phyloP scores from a whole-genome alignment of 2,329 filamentous ascomycete species.

The Cladophialophora carrionii region DNA sequence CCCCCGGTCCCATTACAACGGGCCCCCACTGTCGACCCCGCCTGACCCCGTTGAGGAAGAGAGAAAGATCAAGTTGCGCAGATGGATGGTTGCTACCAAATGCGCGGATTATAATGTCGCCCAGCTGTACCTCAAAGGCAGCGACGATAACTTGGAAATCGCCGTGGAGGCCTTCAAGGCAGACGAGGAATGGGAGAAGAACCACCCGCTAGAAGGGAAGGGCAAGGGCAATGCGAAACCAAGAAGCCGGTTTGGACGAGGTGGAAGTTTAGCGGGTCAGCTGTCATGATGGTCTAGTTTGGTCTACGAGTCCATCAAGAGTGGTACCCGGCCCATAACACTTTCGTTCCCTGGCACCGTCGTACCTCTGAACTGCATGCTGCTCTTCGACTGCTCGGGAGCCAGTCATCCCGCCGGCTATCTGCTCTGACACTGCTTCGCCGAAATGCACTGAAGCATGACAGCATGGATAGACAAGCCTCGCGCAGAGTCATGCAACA shows the following conservation, averaged over 20 bases:
- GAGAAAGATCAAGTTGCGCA: constrained; percentile 69
- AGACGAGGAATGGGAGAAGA: constrained; percentile 75
- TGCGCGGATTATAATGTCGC: constrained; percentile 66
- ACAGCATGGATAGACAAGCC: neutral
- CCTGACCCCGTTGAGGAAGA: constrained; percentile 66
- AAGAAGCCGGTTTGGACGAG: constrained; percentile 15
- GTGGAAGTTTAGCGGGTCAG: constrained; percentile 31
- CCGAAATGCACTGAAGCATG: neutral
- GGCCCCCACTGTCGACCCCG: constrained; percentile 44
- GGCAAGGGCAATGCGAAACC: constrained; percentile 31
- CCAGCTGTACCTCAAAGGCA: constrained; percentile 69
- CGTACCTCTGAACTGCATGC: neutral
- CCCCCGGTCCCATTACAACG: constrained; percentile 70
- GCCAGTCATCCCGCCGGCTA: too few species aligned
- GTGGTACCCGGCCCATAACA: neutral
- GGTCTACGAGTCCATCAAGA: neutral
- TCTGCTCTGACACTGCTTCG: neutral
- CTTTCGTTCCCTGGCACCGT: neutral
- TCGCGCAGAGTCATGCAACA: neutral
- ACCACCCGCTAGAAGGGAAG: constrained; percentile 63
- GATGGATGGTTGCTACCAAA: constrained; percentile 80
- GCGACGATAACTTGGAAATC: constrained; percentile 65
- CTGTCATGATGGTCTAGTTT: constrained; percentile 26
- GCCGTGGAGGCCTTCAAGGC: constrained; percentile 68
- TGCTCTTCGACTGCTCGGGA: neutral